phyloP scores from a whole-genome alignment of 1,284 basidiomycete genomes.

The Pyrrhoderma lamaoense region DNA sequence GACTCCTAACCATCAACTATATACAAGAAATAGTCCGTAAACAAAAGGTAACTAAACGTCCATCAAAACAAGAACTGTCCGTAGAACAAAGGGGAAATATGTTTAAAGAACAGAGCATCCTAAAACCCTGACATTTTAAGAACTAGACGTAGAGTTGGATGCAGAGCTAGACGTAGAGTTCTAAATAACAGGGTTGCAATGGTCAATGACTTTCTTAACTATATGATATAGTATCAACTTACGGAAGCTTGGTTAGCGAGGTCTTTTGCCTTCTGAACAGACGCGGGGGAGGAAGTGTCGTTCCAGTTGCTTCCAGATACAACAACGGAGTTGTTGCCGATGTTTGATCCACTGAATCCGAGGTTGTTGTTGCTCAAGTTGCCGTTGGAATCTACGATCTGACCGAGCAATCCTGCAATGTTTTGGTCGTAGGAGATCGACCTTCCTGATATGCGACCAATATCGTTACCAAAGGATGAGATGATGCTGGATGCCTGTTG shows the following conservation, averaged over 20 bases:
- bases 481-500: constrained; percentile 21
- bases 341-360: constrained; percentile 19
- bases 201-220: constrained; percentile 28
- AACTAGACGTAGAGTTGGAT: constrained; percentile 15
- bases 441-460: constrained; percentile 16
- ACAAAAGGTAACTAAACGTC: background rate
- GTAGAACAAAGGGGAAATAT: background rate
- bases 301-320: constrained; percentile 23
- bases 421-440: constrained; percentile 18
- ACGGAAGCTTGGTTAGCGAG: constrained; percentile 5
- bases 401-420: constrained; percentile 17
- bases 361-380: constrained; percentile 19
- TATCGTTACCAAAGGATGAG: constrained; percentile 19
- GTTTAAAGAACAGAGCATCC: too few relatives aligned
- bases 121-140: background rate
- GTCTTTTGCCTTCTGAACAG: constrained; percentile 16
- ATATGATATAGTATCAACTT: background rate
- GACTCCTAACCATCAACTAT: constrained; percentile 1
- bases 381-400: constrained; percentile 17
- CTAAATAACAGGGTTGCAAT: constrained; percentile 36
- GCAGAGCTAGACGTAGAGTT: constrained; percentile 23
- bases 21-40: background rate
- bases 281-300: constrained; percentile 18
- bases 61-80: background rate
- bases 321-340: constrained; percentile 20